Base-by-base conservation (phyloP, 2,329 filamentous ascomycete genomes). In the Botrytis deweyae region DNA sequence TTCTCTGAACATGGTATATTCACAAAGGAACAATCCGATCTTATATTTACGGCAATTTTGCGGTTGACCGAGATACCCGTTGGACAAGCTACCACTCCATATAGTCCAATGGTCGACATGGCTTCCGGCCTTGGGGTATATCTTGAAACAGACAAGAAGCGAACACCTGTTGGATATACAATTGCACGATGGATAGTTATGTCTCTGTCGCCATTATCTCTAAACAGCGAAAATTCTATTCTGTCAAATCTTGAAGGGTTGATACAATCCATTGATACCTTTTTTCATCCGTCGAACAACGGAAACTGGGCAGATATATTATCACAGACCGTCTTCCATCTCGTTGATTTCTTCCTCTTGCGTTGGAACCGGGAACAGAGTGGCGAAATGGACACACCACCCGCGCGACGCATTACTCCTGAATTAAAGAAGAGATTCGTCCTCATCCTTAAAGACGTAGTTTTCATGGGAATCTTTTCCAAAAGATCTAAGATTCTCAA, bases 221-320 rank as follows among this genome's bases (percentile, higher is more conserved):
- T 97, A 67, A 89, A 93, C 61, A 86, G 89, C n/a, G 87, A 91
- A 44, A 91, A 91, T 72, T 98, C 95, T 0, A 89, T 97, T 62
- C 84, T 99, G 79, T 89, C 92, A 49, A 93, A 93, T 77, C 87
- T 99, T 8, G 95, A 99, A 82, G 95, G 93, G 0, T 86, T 99
- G 70, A 92, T 99, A 78, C 93, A 98, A 82, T 96, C 95, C 4
- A 92, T 98, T 65, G 96, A 99, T 82, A 99, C 96, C 0, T 99
- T 99, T 83, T 99, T 98, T 86, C 96, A 99, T 80, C 96, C 96
- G 3, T 99, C 96, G 3, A 99, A 99, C 82, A 93, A 95, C 70
- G 96, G 96, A 22, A 86, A 86, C 22, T 99, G 96, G 96, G 97
- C 95, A 1, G 94, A 90, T 79, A 92, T 95, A 77, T 85, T 99